Percentiles rank a stretch among this genome's conserved stretches.
These are phyloP conservation scores for Apocynum venetum DNA, from an alignment of 257 asterid genomes.

Conservation along the genomic window DNA sequence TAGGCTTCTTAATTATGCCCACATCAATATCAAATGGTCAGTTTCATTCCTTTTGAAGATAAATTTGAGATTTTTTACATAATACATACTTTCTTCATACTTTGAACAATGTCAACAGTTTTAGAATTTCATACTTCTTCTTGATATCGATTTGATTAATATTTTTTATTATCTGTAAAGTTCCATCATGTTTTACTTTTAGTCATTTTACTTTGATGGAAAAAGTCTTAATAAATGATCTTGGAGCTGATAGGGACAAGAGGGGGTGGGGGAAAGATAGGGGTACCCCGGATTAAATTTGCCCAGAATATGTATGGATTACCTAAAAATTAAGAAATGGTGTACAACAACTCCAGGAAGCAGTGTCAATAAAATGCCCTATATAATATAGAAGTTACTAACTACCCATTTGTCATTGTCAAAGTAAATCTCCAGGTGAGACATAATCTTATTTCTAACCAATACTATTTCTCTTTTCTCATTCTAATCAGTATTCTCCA, in stretches of 20 bases:
- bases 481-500: neutral
- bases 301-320: neutral
- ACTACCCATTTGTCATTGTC: neutral
- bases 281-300: neutral
- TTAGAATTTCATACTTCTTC: neutral
- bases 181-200: neutral
- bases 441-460: neutral
- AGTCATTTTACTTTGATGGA: neutral
- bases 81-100: neutral
- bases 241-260: neutral
- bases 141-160: neutral
- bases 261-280: neutral
- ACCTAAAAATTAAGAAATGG: neutral
- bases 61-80: neutral
- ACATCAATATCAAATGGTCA: constrained; percentile 6
- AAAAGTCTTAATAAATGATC: neutral
- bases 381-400: neutral
- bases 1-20: neutral
- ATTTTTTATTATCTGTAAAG: too few relatives aligned
- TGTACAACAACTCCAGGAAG: neutral
- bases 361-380: neutral
- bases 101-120: neutral
- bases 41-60: neutral
- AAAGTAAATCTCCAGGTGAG: neutral
- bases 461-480: neutral